Evolutionary conservation across 352 stramenopile genomes (phyloP).

Genomic region (Globisporangium megalacanthum): DNA sequence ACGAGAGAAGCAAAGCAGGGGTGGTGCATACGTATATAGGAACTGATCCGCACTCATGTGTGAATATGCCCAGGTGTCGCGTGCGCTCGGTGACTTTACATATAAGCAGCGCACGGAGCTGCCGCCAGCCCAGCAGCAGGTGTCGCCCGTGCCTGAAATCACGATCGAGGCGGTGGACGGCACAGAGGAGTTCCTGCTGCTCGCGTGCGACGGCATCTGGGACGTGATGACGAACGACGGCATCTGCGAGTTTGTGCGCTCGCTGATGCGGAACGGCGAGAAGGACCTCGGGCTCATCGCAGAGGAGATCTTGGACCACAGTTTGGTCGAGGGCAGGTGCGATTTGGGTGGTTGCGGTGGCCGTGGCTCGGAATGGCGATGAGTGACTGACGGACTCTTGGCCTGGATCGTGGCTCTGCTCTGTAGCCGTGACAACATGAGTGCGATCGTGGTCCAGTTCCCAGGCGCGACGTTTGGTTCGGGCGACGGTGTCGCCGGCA

Average conservation of each 20-base stretch:
- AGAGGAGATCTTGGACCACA: slow-evolving; percentile 78
- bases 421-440: slow-evolving; percentile 81
- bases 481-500: slow-evolving; percentile 52
- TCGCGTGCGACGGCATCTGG: slow-evolving; percentile 93
- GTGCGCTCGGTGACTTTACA: slow-evolving; percentile 71
- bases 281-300: slow-evolving; percentile 63
- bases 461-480: slow-evolving; percentile 51
- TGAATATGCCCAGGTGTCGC: slow-evolving; percentile 50
- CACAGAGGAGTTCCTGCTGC: slow-evolving; percentile 88
- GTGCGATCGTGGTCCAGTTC: slow-evolving; percentile 76
- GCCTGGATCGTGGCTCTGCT: background rate
- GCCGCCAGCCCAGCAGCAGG: slow-evolving; percentile 63
- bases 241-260: slow-evolving; percentile 77
- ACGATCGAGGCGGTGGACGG: slow-evolving; percentile 68
- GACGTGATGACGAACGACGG: slow-evolving; percentile 92
- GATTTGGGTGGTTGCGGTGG: background rate
- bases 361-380: too few relatives aligned
- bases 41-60: background rate
- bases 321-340: slow-evolving; percentile 65
- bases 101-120: slow-evolving; percentile 71
- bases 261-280: slow-evolving; percentile 68
- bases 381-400: background rate
- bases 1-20: slow-evolving; percentile 4
- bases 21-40: background rate
- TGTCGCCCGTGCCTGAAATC: slow-evolving; percentile 85